Conservation (phyloP, 2,329 filamentous ascomycete genomes). For the Trichoderma polysporum region DNA sequence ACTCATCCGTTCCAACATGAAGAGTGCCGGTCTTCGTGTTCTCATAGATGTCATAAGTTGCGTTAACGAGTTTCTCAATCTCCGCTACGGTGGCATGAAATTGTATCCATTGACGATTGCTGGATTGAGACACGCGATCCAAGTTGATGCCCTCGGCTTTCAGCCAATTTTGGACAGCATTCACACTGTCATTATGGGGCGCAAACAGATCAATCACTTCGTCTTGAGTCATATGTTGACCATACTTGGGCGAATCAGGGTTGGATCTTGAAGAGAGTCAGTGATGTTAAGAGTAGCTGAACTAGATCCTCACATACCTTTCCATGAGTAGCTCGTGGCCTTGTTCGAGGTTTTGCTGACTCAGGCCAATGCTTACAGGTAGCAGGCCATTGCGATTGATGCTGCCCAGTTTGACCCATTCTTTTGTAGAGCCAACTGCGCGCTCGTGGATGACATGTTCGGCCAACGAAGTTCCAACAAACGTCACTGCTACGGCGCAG, state of each 20-base stretch:
- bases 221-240: neutral
- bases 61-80: neutral
- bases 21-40: neutral
- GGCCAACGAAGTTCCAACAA: neutral
- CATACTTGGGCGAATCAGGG: neutral
- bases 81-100: conserved; percentile 1
- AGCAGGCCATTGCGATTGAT: neutral
- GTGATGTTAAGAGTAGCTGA: neutral
- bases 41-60: neutral
- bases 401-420: neutral
- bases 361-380: neutral
- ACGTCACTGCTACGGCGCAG: neutral
- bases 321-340: neutral
- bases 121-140: neutral
- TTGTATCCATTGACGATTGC: conserved; percentile 1
- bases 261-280: neutral
- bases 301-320: neutral
- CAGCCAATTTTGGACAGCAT: neutral
- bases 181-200: neutral
- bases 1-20: neutral
- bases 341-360: neutral
- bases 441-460: neutral
- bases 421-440: neutral
- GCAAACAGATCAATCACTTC: conserved; percentile 1
- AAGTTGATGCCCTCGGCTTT: neutral